phyloP scores from a whole-genome alignment of 1,284 basidiomycete species.

The Puccinia polysora region DNA sequence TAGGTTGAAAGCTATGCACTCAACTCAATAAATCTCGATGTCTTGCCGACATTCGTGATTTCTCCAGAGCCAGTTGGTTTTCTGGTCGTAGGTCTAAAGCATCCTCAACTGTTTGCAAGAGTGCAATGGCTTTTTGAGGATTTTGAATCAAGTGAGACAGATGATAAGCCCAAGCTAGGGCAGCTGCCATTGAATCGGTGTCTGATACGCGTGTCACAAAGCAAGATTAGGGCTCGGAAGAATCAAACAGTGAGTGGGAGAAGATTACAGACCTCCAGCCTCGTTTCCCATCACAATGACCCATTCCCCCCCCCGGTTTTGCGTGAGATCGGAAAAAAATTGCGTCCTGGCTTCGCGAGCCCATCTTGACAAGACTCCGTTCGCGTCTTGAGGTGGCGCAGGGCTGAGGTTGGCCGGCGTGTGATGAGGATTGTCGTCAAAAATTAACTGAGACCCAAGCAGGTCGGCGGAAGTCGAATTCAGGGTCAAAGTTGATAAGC shows the following conservation, averaged over 20 bases:
- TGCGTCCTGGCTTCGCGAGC: slow-evolving; percentile 49
- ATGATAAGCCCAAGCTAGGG: slow-evolving; percentile 51
- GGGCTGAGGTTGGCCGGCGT: background rate
- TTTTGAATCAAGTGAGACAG: slow-evolving; percentile 46
- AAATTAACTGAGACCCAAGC: no score
- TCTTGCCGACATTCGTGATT: slow-evolving; percentile 51
- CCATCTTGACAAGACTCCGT: slow-evolving; percentile 52
- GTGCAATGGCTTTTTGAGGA: slow-evolving; percentile 47
- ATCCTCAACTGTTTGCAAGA: slow-evolving; percentile 49
- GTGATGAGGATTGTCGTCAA: background rate
- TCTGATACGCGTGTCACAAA: slow-evolving; percentile 45
- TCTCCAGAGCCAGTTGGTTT: slow-evolving; percentile 52
- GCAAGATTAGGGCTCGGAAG: background rate
- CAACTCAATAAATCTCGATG: slow-evolving; percentile 53
- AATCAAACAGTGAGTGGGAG: background rate
- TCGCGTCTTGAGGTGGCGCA: background rate
- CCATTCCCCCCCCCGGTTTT: slow-evolving; percentile 51
- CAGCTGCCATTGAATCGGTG: slow-evolving; percentile 51
- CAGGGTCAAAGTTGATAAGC: background rate
- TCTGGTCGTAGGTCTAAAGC: slow-evolving; percentile 54
- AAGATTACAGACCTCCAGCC: slow-evolving; percentile 47
- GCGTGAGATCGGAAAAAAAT: slow-evolving; percentile 50
- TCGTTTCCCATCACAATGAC: slow-evolving; percentile 54
- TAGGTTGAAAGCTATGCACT: background rate
- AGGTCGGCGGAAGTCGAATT: no score